phyloP scores from a whole-genome alignment of 768 basidiomycete species.

The Mycena chlorophos region DNA sequence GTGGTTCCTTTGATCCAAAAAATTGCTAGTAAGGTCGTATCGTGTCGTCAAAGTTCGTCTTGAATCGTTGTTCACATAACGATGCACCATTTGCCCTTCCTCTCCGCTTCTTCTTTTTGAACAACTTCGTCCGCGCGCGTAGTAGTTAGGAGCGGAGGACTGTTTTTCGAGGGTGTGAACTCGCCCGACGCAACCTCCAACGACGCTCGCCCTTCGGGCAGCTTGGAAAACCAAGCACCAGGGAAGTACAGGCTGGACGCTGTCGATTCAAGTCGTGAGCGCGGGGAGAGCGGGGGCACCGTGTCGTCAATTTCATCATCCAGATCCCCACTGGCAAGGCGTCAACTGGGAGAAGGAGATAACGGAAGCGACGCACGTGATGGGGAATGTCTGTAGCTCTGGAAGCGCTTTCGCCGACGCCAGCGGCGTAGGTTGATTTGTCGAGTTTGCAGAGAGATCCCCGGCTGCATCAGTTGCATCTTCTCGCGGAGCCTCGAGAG shows the following conservation, averaged over 20 bases:
- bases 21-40: not conserved
- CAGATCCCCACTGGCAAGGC: constrained; percentile 14
- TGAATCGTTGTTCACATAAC: constrained; percentile 35
- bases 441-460: not conserved
- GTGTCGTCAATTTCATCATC: constrained; percentile 9
- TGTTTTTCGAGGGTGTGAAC: constrained; percentile 39
- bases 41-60: constrained; percentile 6
- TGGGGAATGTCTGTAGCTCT: constrained; percentile 12
- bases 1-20: not conserved
- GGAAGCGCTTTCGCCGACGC: constrained; percentile 10
- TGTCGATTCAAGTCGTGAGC: constrained; percentile 51
- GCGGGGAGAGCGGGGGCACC: constrained; percentile 26
- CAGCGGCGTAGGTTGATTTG: constrained; percentile 9
- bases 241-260: constrained; percentile 60
- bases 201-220: constrained; percentile 46
- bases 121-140: constrained; percentile 16
- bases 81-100: constrained; percentile 41
- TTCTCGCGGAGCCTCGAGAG: not conserved
- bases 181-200: constrained; percentile 53
- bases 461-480: not conserved
- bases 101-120: constrained; percentile 28
- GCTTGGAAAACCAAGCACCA: constrained; percentile 53
- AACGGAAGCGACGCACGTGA: constrained; percentile 3
- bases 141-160: constrained; percentile 17
- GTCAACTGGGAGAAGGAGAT: not conserved